phyloP scores from a whole-genome alignment of 495 filamentous ascomycete genomes.

The Podospora conica region DNA sequence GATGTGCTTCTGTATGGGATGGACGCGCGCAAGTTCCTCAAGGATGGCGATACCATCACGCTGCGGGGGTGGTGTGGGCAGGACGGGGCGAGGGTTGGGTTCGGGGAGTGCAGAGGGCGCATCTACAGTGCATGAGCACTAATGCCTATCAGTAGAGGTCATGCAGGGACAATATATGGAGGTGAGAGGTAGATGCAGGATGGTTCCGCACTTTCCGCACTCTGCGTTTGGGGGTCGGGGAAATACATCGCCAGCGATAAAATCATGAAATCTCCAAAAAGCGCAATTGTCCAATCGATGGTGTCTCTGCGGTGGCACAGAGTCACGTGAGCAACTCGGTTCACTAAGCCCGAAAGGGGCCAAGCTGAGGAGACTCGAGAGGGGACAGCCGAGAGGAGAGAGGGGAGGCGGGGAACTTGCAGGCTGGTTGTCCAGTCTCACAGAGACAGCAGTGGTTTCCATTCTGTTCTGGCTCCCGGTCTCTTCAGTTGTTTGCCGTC shows the following conservation, averaged over 20 bases:
- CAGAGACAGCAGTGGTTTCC: too few species aligned
- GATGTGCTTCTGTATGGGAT: conserved; percentile 61
- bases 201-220: not conserved
- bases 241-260: too few species aligned
- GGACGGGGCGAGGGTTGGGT: conserved; percentile 58
- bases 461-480: too few species aligned
- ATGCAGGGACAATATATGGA: not conserved
- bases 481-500: too few species aligned
- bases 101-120: conserved; percentile 62
- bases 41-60: conserved; percentile 76
- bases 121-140: conserved; percentile 31
- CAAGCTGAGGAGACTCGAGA: not conserved
- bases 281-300: not conserved
- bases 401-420: not conserved
- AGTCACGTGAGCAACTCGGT: not conserved
- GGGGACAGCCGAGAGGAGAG: not conserved
- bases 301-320: not conserved
- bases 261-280: too few species aligned
- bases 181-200: not conserved
- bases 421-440: not conserved
- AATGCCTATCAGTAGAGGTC: conserved; percentile 13
- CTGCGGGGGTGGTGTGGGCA: conserved; percentile 59
- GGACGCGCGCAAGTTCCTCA: conserved; percentile 67
- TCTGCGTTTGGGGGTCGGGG: not conserved
- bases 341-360: not conserved